These are phyloP conservation scores for Colletotrichum spinosum DNA, from an alignment of 2,329 filamentous ascomycete species.

Conservation along the genomic window DNA sequence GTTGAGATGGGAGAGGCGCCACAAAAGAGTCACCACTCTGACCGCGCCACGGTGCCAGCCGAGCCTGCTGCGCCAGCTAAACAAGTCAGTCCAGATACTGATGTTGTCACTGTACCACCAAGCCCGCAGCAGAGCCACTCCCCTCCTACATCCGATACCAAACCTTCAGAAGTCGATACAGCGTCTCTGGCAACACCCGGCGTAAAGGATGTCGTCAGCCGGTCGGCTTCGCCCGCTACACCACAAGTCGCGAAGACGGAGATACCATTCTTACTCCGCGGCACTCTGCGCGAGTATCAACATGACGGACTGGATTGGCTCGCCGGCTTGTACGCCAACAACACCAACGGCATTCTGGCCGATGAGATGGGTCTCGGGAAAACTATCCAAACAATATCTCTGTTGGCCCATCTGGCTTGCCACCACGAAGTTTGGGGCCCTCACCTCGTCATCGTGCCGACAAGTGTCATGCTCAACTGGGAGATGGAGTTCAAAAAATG, in stretches of 20 bases:
- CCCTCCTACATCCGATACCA: conserved; percentile 62
- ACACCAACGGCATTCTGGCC: conserved; percentile 94
- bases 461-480: conserved; percentile 99
- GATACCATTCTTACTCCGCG: conserved; percentile 85
- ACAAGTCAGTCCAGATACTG: conserved; percentile 55
- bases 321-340: conserved; percentile 89
- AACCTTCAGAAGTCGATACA: conserved; percentile 61
- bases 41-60: conserved; percentile 41
- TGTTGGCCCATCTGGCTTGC: conserved; percentile 92
- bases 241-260: conserved; percentile 68
- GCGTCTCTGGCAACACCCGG: conserved; percentile 39
- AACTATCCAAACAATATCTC: conserved; percentile 96
- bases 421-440: conserved; percentile 94
- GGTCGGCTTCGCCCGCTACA: conserved; percentile 47
- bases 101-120: conserved; percentile 54
- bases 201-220: conserved; percentile 43
- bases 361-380: conserved; percentile 99
- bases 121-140: conserved; percentile 61
- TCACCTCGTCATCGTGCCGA: conserved; percentile 95
- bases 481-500: conserved; percentile 99
- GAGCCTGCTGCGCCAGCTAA: conserved; percentile 40
- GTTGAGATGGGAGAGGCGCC: conserved; percentile 49
- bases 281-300: conserved; percentile 93
- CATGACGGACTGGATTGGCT: conserved; percentile 98
- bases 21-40: conserved; percentile 15